Conservation (phyloP, 75 land plant species). For the Sequoia sempervirens region DNA sequence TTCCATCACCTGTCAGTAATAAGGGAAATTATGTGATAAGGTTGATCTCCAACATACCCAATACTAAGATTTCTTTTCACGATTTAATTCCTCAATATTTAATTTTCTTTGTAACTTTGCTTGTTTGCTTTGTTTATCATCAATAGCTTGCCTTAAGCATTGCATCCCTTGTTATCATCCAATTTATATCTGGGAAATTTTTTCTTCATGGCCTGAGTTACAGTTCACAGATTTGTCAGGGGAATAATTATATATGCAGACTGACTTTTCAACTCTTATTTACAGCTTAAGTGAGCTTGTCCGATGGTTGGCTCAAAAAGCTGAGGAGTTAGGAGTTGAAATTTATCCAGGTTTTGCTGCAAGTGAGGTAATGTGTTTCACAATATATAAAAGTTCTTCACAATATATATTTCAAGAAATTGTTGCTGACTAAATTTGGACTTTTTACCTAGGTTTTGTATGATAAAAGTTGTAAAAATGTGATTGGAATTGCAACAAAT, state of each 20-base stretch:
- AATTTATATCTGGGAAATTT: neutral
- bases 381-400: neutral
- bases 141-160: neutral
- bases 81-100: neutral
- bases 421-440: neutral
- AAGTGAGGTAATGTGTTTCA: constrained; percentile 63
- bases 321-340: constrained; percentile 96
- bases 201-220: neutral
- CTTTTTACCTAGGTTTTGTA: constrained; percentile 55
- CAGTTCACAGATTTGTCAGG: neutral
- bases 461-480: constrained; percentile 49
- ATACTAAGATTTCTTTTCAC: neutral
- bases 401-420: neutral
- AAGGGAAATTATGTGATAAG: constrained; percentile 92
- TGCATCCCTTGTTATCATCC: neutral
- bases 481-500: constrained; percentile 89
- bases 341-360: constrained; percentile 99
- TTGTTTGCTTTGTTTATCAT: neutral
- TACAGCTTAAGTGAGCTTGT: constrained; percentile 94
- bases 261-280: constrained; percentile 1
- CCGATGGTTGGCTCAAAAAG: constrained; percentile 85
- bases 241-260: neutral
- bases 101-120: neutral
- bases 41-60: constrained; percentile 23
- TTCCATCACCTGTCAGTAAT: constrained; percentile 84